phyloP scores from a whole-genome alignment of 2,329 filamentous ascomycete genomes.

The Fusarium devonianum region DNA sequence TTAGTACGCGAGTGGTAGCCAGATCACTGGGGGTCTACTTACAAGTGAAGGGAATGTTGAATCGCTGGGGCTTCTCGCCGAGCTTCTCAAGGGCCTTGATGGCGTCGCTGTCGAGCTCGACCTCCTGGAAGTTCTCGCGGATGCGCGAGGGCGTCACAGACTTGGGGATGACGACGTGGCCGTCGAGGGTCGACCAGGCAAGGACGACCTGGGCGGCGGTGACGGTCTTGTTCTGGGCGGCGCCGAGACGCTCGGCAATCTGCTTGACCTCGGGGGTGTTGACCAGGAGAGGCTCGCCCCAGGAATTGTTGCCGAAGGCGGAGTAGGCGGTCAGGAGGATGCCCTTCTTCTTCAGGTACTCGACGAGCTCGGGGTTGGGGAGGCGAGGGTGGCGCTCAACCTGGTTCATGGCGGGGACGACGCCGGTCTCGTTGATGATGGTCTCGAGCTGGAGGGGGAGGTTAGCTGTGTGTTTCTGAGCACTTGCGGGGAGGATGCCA shows the following conservation, averaged over 20 bases:
- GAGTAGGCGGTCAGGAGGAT: slow-evolving; percentile 74
- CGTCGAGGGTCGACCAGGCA: slow-evolving; percentile 65
- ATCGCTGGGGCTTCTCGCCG: slow-evolving; percentile 58
- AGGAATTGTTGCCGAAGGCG: slow-evolving; percentile 57
- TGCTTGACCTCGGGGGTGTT: slow-evolving; percentile 64
- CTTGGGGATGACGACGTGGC: slow-evolving; percentile 78
- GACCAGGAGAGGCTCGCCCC: slow-evolving; percentile 59
- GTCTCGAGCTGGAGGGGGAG: slow-evolving; percentile 54
- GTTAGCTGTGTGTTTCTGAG: slow-evolving; percentile 4
- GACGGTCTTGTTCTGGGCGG: slow-evolving; percentile 47
- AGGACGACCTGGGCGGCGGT: slow-evolving; percentile 57
- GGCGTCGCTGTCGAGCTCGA: slow-evolving; percentile 66
- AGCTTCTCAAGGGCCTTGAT: slow-evolving; percentile 68
- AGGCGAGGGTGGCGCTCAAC: slow-evolving; percentile 73
- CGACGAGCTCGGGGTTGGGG: slow-evolving; percentile 62
- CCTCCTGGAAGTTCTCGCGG: slow-evolving; percentile 72
- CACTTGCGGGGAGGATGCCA: background rate
- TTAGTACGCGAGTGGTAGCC: slow-evolving; percentile 12
- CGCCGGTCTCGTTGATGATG: slow-evolving; percentile 64
- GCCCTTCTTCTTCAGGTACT: slow-evolving; percentile 67
- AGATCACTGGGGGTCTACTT: slow-evolving; percentile 31
- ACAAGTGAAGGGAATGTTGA: slow-evolving; percentile 55
- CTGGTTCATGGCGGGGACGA: slow-evolving; percentile 70
- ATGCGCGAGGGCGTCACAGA: slow-evolving; percentile 73
- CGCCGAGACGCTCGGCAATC: slow-evolving; percentile 57